These are phyloP conservation scores for Ustilago cynodontis DNA, from an alignment of 1,284 basidiomycete genomes.

Conservation along the genomic window DNA sequence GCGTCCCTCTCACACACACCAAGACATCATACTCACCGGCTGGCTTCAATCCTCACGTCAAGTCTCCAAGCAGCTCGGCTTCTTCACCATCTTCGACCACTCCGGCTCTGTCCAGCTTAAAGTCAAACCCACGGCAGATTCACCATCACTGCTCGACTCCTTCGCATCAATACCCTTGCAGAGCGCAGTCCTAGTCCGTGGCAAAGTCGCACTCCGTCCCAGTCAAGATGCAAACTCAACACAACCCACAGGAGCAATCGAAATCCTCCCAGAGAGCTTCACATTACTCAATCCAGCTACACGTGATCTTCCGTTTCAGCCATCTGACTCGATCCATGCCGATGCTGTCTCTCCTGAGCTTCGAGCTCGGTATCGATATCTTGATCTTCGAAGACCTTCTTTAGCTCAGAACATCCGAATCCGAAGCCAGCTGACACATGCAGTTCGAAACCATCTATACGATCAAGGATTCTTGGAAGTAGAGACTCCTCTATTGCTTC, in stretches of 20 bases:
- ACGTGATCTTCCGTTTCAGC: conserved; percentile 80
- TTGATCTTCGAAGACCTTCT: conserved; percentile 83
- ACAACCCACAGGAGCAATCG: conserved; percentile 77
- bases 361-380: conserved; percentile 84
- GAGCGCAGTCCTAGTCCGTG: conserved; percentile 48
- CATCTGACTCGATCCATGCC: conserved; percentile 78
- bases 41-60: conserved; percentile 82
- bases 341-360: conserved; percentile 76
- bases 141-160: conserved; percentile 75
- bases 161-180: conserved; percentile 60
- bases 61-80: conserved; percentile 77
- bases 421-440: conserved; percentile 82
- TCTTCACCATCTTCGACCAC: conserved; percentile 83
- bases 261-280: conserved; percentile 80
- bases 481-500: conserved; percentile 91
- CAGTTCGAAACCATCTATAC: conserved; percentile 81
- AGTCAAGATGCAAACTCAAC: conserved; percentile 38
- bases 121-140: conserved; percentile 24
- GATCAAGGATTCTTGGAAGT: conserved; percentile 85
- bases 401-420: conserved; percentile 83
- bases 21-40: conserved; percentile 79
- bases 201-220: conserved; percentile 46
- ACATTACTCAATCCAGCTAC: conserved; percentile 83
- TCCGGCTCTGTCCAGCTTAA: conserved; percentile 81
- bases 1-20: conserved; percentile 74